phyloP scores from a whole-genome alignment of 2,329 filamentous ascomycete genomes.

The Claviceps capensis region DNA sequence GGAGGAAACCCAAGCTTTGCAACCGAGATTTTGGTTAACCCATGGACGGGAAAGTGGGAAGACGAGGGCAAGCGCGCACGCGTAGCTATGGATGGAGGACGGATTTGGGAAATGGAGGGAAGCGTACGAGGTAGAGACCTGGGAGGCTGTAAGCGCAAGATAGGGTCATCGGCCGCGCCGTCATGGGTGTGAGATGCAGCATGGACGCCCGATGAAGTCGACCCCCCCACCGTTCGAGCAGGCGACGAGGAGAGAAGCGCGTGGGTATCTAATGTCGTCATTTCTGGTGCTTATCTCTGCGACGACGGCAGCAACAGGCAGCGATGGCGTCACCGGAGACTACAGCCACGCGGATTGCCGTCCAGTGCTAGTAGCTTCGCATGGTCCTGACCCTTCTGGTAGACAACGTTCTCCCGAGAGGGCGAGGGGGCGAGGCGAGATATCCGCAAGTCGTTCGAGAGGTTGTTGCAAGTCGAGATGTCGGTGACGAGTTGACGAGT shows the following conservation, averaged over 20 bases:
- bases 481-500: background rate
- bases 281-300: background rate
- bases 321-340: background rate
- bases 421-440: background rate
- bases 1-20: constrained; percentile 35
- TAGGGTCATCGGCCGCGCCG: constrained; percentile 7
- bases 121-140: constrained; percentile 18
- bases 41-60: too few species aligned
- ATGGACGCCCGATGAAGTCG: constrained; percentile 6
- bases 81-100: too few species aligned
- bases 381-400: background rate
- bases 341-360: background rate
- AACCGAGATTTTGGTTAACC: constrained; percentile 23
- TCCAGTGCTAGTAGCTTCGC: constrained; percentile 4
- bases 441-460: too few species aligned
- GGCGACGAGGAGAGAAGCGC: constrained; percentile 8
- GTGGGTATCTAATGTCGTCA: background rate
- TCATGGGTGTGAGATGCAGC: constrained; percentile 3
- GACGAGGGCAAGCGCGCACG: too few species aligned
- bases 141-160: constrained; percentile 13
- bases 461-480: background rate
- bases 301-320: background rate
- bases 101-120: background rate
- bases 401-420: background rate
- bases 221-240: constrained; percentile 5